Percentiles rank a stretch among this genome's conserved stretches.
phyloP scores from a whole-genome alignment of 1,139 yeast species.

The Nakaseomyces glabratus region DNA sequence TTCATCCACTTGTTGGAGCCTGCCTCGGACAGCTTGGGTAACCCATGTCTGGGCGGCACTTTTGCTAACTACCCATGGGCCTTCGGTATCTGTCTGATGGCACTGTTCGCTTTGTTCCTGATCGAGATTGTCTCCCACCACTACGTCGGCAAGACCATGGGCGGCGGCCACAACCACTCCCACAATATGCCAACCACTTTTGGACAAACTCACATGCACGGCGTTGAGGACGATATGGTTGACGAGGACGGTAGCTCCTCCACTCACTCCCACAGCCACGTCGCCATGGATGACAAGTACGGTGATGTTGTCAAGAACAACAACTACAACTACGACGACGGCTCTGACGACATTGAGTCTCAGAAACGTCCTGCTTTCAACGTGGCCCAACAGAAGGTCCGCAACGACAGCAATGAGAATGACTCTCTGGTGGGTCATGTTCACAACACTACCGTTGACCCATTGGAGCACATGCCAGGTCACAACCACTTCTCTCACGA shows the following conservation, averaged over 20 bases:
- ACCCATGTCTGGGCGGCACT: slow-evolving; percentile 48
- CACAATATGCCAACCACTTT: slow-evolving; percentile 2
- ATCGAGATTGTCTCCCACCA: slow-evolving; percentile 50
- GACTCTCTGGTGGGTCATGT: no score
- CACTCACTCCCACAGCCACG: slow-evolving; percentile 1
- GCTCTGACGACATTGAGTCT: slow-evolving; percentile 1
- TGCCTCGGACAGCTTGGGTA: slow-evolving; percentile 48
- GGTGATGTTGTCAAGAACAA: slow-evolving; percentile 4
- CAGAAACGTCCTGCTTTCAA: not conserved
- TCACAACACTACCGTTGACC: slow-evolving; percentile 3
- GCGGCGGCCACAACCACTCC: slow-evolving; percentile 5
- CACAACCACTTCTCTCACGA: slow-evolving; percentile 43
- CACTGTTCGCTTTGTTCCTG: slow-evolving; percentile 44
- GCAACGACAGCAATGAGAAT: no score
- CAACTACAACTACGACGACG: slow-evolving; percentile 1
- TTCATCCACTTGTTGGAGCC: slow-evolving; percentile 79
- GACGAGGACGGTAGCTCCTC: slow-evolving; percentile 1
- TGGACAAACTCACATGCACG: no score
- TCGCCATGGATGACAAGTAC: slow-evolving; percentile 1
- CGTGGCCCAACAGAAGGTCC: not conserved
- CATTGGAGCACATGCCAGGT: not conserved
- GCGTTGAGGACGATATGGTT: slow-evolving; percentile 1
- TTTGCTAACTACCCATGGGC: slow-evolving; percentile 56
- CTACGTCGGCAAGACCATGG: slow-evolving; percentile 17
- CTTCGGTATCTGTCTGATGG: slow-evolving; percentile 50